Evolutionary conservation across 2,329 filamentous ascomycete species (phyloP).

Genomic region (Alternaria brassicicola): DNA sequence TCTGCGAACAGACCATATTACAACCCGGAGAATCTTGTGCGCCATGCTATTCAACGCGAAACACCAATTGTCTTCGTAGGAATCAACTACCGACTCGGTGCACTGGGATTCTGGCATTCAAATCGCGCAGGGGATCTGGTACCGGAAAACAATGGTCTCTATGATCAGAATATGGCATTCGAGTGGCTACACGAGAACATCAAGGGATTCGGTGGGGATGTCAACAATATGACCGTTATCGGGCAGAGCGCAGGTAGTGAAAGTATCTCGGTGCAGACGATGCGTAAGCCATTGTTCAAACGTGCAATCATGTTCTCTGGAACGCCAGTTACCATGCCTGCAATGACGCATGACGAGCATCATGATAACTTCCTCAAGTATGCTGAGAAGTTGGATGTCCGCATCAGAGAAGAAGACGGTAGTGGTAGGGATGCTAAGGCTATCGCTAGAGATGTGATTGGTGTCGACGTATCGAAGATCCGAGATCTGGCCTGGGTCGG

Average conservation of each 20-base stretch:
- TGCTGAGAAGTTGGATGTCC: conserved; percentile 8
- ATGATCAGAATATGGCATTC: conserved; percentile 45
- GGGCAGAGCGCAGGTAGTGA: conserved; percentile 43
- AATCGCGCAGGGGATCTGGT: conserved; percentile 43
- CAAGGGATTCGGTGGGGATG: conserved; percentile 45
- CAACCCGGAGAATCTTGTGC: conserved; percentile 42
- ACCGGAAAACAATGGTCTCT: conserved; percentile 36
- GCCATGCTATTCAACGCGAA: conserved; percentile 7
- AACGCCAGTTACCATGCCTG: conserved; percentile 23
- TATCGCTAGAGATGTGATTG: conserved; percentile 13
- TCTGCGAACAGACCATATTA: conserved; percentile 60
- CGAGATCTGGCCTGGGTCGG: conserved; percentile 23
- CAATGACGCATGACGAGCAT: conserved; percentile 18
- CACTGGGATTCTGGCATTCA: conserved; percentile 50
- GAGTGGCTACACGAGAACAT: conserved; percentile 47
- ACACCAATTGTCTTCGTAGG: conserved; percentile 15
- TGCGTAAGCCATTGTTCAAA: conserved; percentile 19
- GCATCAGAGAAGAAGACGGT: not conserved
- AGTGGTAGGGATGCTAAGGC: not conserved
- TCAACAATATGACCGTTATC: conserved; percentile 6
- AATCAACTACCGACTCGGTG: conserved; percentile 34
- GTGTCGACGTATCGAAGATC: conserved; percentile 8
- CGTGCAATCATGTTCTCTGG: conserved; percentile 22
- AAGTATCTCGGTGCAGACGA: conserved; percentile 17
- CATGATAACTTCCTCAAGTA: conserved; percentile 16